phyloP scores from a whole-genome alignment of 345 rosid genomes.

The Camelina sativa region DNA sequence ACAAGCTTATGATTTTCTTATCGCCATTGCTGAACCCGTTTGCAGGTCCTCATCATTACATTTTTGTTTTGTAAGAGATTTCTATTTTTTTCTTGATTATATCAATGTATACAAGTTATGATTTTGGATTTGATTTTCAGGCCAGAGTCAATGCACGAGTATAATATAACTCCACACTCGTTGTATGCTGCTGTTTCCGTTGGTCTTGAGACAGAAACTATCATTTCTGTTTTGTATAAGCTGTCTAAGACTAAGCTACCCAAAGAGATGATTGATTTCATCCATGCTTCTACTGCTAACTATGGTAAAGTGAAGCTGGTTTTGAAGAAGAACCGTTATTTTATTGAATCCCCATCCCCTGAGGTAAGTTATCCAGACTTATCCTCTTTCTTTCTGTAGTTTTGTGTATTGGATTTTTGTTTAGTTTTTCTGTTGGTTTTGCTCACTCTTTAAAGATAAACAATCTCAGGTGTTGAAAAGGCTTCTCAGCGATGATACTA shows the following conservation, averaged over 20 bases:
- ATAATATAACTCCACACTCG: constrained; percentile 93
- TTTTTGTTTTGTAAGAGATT: neutral
- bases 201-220: constrained; percentile 92
- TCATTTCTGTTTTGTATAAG: constrained; percentile 81
- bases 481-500: constrained; percentile 74
- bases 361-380: constrained; percentile 56
- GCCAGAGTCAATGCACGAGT: constrained; percentile 99
- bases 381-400: constrained; percentile 25
- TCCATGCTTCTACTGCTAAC: constrained; percentile 86
- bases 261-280: constrained; percentile 83
- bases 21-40: constrained; percentile 97
- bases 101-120: neutral
- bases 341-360: constrained; percentile 91
- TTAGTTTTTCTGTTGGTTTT: constrained; percentile 2
- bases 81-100: too few species aligned
- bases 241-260: constrained; percentile 95
- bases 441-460: neutral
- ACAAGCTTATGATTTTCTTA: constrained; percentile 96
- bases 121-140: constrained; percentile 44
- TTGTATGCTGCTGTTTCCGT: constrained; percentile 95
- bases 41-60: constrained; percentile 67
- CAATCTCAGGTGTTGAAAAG: constrained; percentile 73
- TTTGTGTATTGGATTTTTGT: neutral
- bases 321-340: constrained; percentile 86
- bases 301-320: constrained; percentile 98